Conservation (phyloP, 768 basidiomycete genomes). For the Termitomyces sp. region DNA sequence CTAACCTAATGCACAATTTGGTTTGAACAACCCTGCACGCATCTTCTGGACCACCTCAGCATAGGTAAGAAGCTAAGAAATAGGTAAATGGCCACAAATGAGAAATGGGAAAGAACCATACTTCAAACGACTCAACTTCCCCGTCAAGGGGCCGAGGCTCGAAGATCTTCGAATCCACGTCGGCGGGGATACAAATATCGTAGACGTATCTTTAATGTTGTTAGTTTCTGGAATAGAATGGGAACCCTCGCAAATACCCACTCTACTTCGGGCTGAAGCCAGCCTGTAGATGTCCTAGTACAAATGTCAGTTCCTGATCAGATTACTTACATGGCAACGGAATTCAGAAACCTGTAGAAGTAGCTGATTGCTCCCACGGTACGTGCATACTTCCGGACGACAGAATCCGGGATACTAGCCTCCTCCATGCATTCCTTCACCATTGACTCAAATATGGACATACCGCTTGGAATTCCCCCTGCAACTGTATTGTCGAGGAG, state of each 20-base stretch:
- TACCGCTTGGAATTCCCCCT: conserved; percentile 85
- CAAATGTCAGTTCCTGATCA: not conserved
- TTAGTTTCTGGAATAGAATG: not conserved
- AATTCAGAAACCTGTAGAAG: conserved; percentile 53
- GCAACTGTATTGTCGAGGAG: conserved; percentile 88
- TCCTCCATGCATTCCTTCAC: conserved; percentile 95
- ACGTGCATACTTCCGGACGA: conserved; percentile 56
- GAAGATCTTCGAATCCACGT: conserved; percentile 41
- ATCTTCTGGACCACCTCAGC: conserved; percentile 60
- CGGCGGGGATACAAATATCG: conserved; percentile 67
- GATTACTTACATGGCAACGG: not conserved
- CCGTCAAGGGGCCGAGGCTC: conserved; percentile 78
- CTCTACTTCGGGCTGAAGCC: conserved; percentile 88
- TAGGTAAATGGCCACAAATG: not conserved
- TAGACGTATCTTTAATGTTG: conserved; percentile 63
- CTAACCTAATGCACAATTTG: conserved; percentile 85
- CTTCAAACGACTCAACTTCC: conserved; percentile 93
- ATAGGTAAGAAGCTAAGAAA: conserved; percentile 59
- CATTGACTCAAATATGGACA: conserved; percentile 64
- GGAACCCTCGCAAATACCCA: conserved; percentile 27
- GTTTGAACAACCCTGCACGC: conserved; percentile 75
- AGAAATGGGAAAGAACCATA: conserved; percentile 20
- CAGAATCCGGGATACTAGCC: conserved; percentile 68
- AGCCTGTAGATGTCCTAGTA: conserved; percentile 56
- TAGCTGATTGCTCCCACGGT: conserved; percentile 74